Conservation (phyloP, 228 moss, liverwort and hornwort species). For the Sphagnum magellanicum region DNA sequence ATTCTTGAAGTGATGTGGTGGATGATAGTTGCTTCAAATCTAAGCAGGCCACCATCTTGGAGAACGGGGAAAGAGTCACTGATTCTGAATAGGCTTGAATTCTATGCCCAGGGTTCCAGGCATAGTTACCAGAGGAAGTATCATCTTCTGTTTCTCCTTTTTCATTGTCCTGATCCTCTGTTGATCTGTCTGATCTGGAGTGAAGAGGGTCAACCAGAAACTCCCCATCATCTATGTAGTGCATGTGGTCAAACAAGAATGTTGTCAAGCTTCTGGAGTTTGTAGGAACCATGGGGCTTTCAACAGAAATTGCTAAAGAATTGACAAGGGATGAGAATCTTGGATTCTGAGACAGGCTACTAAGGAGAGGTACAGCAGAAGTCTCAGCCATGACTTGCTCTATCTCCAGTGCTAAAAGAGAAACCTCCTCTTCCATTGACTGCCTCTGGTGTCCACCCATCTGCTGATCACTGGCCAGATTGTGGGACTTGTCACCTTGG, state of each 20-base stretch:
- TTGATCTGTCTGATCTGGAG: constrained; percentile 6
- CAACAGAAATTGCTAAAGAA: constrained; percentile 34
- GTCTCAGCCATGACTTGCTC: constrained; percentile 13
- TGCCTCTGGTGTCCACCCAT: constrained; percentile 6
- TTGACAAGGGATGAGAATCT: constrained; percentile 20
- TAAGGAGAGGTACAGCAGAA: neutral
- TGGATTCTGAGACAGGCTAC: constrained; percentile 9
- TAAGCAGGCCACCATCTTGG: constrained; percentile 34
- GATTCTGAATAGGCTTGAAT: constrained; percentile 8
- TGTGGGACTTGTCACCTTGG: constrained; percentile 6
- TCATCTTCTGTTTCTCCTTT: constrained; percentile 9
- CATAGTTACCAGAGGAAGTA: constrained; percentile 20
- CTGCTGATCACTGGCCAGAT: constrained; percentile 1
- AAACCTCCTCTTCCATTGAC: constrained; percentile 11
- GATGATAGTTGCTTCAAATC: constrained; percentile 24
- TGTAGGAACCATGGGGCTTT: constrained; percentile 21
- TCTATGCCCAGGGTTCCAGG: neutral
- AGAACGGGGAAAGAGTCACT: constrained; percentile 33
- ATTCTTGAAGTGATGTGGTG: constrained; percentile 18
- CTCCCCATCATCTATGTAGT: constrained; percentile 23
- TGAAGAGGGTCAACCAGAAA: constrained; percentile 6
- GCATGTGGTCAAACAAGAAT: constrained; percentile 36
- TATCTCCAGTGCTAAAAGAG: constrained; percentile 11
- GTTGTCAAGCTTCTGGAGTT: constrained; percentile 36
- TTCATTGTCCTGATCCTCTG: neutral